Percentiles rank a stretch among this genome's conserved stretches.
Conservation (phyloP, 2,329 filamentous ascomycete genomes). For the Calonectria fujianensis region DNA sequence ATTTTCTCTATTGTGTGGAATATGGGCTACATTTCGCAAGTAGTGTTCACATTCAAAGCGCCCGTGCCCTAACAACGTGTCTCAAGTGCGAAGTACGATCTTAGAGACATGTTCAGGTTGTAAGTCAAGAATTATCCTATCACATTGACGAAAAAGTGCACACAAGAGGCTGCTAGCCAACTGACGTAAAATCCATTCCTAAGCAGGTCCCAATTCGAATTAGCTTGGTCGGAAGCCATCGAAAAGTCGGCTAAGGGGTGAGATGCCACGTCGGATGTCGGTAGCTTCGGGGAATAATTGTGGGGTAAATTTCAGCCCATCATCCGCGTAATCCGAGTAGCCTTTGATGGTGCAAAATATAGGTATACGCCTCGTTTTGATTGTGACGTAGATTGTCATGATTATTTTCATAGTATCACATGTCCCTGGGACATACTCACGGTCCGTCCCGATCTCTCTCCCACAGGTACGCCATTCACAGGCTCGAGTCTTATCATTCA, state of each 20-base stretch:
- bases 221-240: neutral
- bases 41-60: neutral
- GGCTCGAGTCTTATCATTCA: neutral
- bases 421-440: neutral
- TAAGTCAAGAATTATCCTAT: too few species aligned
- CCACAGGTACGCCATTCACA: neutral
- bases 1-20: neutral
- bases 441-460: too few species aligned
- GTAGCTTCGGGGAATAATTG: conserved; percentile 12
- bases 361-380: neutral
- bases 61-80: too few species aligned
- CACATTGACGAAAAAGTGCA: too few species aligned
- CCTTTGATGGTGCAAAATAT: neutral
- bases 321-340: conserved; percentile 4
- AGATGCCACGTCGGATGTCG: neutral
- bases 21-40: neutral
- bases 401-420: neutral
- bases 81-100: neutral
- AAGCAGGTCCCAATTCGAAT: neutral
- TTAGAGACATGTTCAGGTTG: neutral
- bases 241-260: neutral
- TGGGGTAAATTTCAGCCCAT: neutral
- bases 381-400: neutral
- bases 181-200: neutral
- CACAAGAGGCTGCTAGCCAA: neutral